Conservation (phyloP, 768 basidiomycete genomes). For the Glaciozyma antarctica region DNA sequence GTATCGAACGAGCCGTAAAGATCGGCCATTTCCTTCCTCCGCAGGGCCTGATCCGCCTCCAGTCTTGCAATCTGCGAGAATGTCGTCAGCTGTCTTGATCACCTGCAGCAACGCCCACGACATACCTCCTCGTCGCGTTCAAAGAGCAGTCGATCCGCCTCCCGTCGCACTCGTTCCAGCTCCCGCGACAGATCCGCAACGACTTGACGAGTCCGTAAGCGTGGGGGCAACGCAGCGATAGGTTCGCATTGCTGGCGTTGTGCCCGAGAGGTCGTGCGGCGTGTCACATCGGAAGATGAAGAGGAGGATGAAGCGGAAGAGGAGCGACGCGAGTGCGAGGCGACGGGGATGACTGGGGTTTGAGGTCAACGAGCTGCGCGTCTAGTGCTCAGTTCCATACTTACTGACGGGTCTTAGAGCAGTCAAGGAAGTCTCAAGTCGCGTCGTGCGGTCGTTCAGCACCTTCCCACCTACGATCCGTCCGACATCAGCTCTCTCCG, state of each 20-base stretch:
- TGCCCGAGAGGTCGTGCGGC: neutral
- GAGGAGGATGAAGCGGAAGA: neutral
- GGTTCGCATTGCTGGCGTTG: neutral
- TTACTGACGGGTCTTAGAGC: neutral
- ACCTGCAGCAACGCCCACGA: rapidly evolving
- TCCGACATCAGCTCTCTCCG: neutral
- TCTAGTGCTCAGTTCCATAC: neutral
- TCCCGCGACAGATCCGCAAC: neutral
- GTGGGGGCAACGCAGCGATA: neutral
- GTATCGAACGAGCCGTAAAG: constrained; percentile 13
- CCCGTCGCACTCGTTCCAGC: neutral
- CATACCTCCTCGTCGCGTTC: constrained; percentile 2
- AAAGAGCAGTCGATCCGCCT: neutral
- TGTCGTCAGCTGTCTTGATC: neutral
- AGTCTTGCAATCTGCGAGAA: constrained; percentile 5
- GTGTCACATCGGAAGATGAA: neutral
- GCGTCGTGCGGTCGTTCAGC: neutral
- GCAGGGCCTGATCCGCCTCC: neutral
- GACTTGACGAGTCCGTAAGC: neutral
- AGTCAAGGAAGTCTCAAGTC: neutral
- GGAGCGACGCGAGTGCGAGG: neutral
- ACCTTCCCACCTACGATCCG: neutral
- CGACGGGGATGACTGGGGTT: neutral
- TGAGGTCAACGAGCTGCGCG: no score
- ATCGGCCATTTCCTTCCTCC: neutral